These are phyloP conservation scores for Coemansia sp. DNA, from an alignment of 192 early-diverging fungal species.

Conservation along the genomic window DNA sequence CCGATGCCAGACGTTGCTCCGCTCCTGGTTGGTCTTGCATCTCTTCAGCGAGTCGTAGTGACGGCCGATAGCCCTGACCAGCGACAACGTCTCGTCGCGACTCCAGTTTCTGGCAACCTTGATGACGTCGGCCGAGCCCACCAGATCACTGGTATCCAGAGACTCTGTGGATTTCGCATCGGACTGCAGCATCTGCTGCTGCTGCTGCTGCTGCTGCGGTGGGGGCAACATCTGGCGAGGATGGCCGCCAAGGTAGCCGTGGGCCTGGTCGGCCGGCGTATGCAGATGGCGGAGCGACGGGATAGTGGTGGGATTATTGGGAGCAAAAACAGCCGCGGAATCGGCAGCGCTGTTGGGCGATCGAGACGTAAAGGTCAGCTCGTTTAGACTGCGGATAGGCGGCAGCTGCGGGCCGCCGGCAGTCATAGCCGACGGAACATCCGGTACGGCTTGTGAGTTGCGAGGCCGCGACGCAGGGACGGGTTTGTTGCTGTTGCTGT, in stretches of 20 bases:
- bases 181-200: neutral
- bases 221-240: neutral
- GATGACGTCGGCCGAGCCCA: constrained; percentile 13
- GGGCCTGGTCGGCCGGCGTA: neutral
- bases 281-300: constrained; percentile 11
- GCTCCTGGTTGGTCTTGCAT: constrained; percentile 55
- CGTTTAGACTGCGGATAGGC: constrained; percentile 40
- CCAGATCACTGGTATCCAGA: neutral
- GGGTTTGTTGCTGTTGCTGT: too few species aligned
- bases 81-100: constrained; percentile 48
- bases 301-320: neutral
- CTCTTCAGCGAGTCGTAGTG: constrained; percentile 49
- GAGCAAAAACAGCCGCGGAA: neutral
- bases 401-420: constrained; percentile 21
- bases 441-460: too few species aligned
- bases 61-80: constrained; percentile 48
- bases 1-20: constrained; percentile 52
- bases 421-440: neutral
- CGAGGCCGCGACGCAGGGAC: too few species aligned
- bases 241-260: too few species aligned
- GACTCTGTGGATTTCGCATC: neutral
- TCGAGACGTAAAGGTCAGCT: neutral
- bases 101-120: constrained; percentile 54
- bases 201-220: neutral
- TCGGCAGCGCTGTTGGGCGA: neutral